Evolutionary conservation across 352 stramenopile genomes (phyloP).

Genomic region (Globisporangium polare): DNA sequence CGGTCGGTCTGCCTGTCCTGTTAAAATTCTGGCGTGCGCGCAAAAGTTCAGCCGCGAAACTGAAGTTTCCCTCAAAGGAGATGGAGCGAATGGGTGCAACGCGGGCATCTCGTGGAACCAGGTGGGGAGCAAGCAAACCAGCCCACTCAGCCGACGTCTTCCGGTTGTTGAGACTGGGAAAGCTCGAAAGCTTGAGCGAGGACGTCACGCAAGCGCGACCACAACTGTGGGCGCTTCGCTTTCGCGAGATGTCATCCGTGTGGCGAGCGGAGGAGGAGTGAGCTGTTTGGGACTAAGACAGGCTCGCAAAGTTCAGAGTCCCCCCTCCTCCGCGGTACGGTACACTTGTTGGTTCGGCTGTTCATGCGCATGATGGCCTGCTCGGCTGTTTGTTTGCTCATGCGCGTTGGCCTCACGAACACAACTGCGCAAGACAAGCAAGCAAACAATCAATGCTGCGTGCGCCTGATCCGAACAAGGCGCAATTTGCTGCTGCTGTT

Average conservation of each 20-base stretch:
- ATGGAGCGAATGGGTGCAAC: background rate
- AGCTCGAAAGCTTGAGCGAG: background rate
- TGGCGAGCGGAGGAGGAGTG: no score
- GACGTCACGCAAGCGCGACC: background rate
- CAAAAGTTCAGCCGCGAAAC: constrained; percentile 8
- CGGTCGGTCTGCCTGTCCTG: no score
- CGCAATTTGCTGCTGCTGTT: background rate
- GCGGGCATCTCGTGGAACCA: background rate
- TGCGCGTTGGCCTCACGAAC: background rate
- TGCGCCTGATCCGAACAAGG: background rate
- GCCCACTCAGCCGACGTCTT: no score
- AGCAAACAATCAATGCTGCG: background rate
- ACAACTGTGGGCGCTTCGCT: background rate
- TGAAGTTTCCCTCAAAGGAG: constrained; percentile 9
- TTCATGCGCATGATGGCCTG: background rate
- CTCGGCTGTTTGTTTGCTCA: background rate
- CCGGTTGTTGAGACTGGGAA: no score
- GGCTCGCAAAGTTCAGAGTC: constrained; percentile 1
- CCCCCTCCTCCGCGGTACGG: background rate
- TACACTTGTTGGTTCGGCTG: background rate
- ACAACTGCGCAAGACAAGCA: background rate
- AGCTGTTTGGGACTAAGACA: background rate
- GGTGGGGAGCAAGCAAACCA: background rate
- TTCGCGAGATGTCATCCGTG: background rate
- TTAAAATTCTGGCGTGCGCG: no score